Evolutionary conservation across 2,329 filamentous ascomycete species (phyloP).

Genomic region (Claviceps humidiphila): DNA sequence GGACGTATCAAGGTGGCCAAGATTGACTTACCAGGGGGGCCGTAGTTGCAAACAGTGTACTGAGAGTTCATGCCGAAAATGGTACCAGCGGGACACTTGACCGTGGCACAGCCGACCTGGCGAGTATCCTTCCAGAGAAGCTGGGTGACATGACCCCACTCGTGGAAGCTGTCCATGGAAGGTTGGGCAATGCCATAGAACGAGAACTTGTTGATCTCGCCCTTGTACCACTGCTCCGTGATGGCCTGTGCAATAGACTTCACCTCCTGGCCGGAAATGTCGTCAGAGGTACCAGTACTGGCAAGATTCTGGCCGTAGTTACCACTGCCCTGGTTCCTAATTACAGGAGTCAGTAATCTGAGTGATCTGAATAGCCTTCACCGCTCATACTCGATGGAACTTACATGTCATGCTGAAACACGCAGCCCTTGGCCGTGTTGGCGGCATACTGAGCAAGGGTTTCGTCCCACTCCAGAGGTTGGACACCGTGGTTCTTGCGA

Average conservation of each 20-base stretch:
- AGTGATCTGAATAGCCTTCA: background rate
- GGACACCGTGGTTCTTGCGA: slow-evolving; percentile 67
- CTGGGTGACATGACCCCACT: slow-evolving; percentile 45
- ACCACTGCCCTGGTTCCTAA: slow-evolving; percentile 42
- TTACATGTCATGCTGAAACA: slow-evolving; percentile 66
- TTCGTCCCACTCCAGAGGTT: slow-evolving; percentile 48
- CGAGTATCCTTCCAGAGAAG: slow-evolving; percentile 27
- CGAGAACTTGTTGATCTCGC: slow-evolving; percentile 43
- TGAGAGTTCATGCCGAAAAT: slow-evolving; percentile 40
- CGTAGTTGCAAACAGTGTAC: slow-evolving; percentile 86
- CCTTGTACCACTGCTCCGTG: slow-evolving; percentile 81
- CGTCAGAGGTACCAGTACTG: slow-evolving; percentile 35
- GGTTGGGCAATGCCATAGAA: slow-evolving; percentile 44
- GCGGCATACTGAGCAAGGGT: slow-evolving; percentile 50
- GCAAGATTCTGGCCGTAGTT: slow-evolving; percentile 90
- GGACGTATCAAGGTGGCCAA: background rate
- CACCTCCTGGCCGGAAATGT: slow-evolving; percentile 27
- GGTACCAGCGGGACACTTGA: slow-evolving; percentile 46
- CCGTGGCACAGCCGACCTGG: slow-evolving; percentile 46
- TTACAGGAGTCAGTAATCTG: slow-evolving; percentile 18
- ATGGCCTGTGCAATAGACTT: slow-evolving; percentile 52
- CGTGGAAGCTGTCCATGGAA: slow-evolving; percentile 50
- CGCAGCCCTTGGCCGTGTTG: slow-evolving; percentile 51
- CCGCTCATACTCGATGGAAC: slow-evolving; percentile 16
- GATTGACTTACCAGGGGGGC: slow-evolving; percentile 46